Percentiles rank a stretch among this genome's conserved stretches.
Evolutionary conservation across 306 rosid species (phyloP).

Genomic region (Hippophae gyantsensis): DNA sequence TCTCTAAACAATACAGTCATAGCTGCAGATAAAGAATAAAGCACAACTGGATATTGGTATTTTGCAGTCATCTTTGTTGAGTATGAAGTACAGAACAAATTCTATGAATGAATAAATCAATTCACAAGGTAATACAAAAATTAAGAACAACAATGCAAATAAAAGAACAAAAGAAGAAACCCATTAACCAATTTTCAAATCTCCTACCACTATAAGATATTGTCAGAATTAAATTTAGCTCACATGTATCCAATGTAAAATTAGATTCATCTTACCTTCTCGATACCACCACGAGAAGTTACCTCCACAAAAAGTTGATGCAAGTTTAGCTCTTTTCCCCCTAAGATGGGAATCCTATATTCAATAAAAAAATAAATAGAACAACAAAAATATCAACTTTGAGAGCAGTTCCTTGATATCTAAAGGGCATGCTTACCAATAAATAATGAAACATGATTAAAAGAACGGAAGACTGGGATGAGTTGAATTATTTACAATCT

Average conservation of each 20-base stretch:
- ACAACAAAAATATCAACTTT: background rate
- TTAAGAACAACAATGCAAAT: no score
- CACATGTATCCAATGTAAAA: background rate
- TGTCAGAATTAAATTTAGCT: background rate
- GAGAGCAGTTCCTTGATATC: background rate
- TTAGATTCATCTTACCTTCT: conserved; percentile 37
- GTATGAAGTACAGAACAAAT: no score
- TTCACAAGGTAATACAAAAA: no score
- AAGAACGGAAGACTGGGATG: no score
- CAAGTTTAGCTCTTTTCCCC: conserved; percentile 72
- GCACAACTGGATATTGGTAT: no score
- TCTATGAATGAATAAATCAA: no score
- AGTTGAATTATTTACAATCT: no score
- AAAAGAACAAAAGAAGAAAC: background rate
- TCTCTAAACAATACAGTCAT: no score
- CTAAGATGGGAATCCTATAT: conserved; percentile 69
- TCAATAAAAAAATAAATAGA: background rate
- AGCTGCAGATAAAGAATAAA: no score
- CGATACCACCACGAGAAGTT: conserved; percentile 74
- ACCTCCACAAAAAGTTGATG: conserved; percentile 74
- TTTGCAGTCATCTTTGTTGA: no score
- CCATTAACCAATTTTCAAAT: background rate
- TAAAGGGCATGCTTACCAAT: no score
- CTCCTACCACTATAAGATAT: background rate
- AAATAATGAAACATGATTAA: no score